Evolutionary conservation across 1,139 yeast genomes (phyloP), one percentile per base, ranked within the genome.

Genomic region (Lizanozyma gosingica): DNA sequence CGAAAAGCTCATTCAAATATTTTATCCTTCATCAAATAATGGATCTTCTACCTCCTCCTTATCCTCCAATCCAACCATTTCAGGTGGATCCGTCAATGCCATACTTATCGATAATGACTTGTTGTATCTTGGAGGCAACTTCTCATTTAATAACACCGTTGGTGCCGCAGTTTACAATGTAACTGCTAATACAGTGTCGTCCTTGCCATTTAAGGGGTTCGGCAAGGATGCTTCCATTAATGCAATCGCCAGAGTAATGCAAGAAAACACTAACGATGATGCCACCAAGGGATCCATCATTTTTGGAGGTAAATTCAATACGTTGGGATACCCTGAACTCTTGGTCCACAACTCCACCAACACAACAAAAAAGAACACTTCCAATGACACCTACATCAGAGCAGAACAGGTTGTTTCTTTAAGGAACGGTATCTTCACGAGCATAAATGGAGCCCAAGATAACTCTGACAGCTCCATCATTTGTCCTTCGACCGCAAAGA

Each of bases 41-140:
- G 43, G 57, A 37, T 22, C 29, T 6, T 22, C 29, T 6, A 6
- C 29, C 6, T 22, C 29, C 11, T 22, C 29, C 11, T 22, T 11
- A 6, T 22, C 29, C 11, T 22, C 29, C 70, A 63, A 35, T 50
- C 49, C 43, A 46, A 48, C 46, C 51, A 51, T 46, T 59, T 70
- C 45, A 45, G 49, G 62, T 34, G 94, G 94, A 1, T 52, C 66
- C 0, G 76, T 83, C 3, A 62, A 60, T 17, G 63, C 85, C 0
- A 65, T 80, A 1, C 71, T 66, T 51, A 51, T 64, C 2, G 75
- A 72, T 44, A 59, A 63, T 29, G 63, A 72, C 15, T 48, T 74
- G 18, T 70, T 88, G 0, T 88, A 85, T 54, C 71, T 86, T 40
- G 98, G 97, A 9, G 98, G 98, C 18, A 68, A 76, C 45, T 78